Evolutionary conservation across 805 yeast species (phyloP).

Genomic region (Saccharomycopsis fibuligera): DNA sequence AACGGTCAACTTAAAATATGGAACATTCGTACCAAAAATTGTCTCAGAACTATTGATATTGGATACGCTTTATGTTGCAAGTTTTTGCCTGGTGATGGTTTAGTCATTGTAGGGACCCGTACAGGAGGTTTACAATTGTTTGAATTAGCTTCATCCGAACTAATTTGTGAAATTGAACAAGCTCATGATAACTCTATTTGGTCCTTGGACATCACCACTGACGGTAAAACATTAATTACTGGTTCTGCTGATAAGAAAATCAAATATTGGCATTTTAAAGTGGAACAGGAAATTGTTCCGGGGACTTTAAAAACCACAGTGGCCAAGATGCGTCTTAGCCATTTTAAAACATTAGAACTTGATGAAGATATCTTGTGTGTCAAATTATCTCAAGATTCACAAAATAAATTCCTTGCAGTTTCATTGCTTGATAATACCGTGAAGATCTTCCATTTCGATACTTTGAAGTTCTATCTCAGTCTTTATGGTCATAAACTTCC

Average conservation of each 20-base stretch:
- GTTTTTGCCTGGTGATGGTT: conserved; percentile 87
- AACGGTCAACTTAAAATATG: conserved; percentile 85
- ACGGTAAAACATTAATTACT: conserved; percentile 78
- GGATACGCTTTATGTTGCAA: conserved; percentile 79
- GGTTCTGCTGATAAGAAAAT: conserved; percentile 92
- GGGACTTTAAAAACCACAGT: conserved; percentile 51
- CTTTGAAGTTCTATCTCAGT: conserved; percentile 80
- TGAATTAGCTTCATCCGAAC: conserved; percentile 77
- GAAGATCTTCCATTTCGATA: conserved; percentile 82
- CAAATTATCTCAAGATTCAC: conserved; percentile 58
- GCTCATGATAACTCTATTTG: conserved; percentile 85
- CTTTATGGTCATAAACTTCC: conserved; percentile 96
- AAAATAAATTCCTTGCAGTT: conserved; percentile 68
- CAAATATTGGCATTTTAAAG: conserved; percentile 81
- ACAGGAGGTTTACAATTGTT: conserved; percentile 78
- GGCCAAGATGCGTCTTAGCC: conserved; percentile 54
- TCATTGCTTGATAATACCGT: conserved; percentile 92
- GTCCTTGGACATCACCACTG: conserved; percentile 82
- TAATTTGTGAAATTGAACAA: conserved; percentile 59
- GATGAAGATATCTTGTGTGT: conserved; percentile 81
- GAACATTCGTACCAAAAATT: conserved; percentile 68
- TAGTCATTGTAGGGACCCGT: conserved; percentile 84
- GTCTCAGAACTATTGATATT: conserved; percentile 80
- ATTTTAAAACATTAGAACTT: conserved; percentile 76
- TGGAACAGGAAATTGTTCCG: conserved; percentile 60